These are phyloP conservation scores for Mucor velutinosus DNA, from an alignment of 371 early-diverging fungal genomes.

Conservation along the genomic window DNA sequence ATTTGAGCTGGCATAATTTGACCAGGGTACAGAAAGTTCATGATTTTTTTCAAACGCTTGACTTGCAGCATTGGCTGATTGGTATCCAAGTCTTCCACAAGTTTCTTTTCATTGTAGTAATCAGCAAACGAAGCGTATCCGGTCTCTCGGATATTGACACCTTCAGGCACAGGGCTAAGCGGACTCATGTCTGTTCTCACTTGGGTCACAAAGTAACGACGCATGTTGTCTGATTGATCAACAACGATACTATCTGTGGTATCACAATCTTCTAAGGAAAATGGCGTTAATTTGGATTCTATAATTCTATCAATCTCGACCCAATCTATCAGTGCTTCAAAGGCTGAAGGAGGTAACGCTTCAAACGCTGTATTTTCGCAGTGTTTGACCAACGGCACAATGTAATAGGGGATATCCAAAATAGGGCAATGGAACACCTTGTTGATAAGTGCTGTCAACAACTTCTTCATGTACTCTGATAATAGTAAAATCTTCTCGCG, in stretches of 20 bases:
- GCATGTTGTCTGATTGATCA: constrained; percentile 54
- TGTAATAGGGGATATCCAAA: constrained; percentile 55
- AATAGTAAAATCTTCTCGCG: constrained; percentile 38
- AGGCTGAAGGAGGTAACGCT: neutral
- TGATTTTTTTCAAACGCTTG: constrained; percentile 38
- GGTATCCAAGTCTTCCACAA: constrained; percentile 15
- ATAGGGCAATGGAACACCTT: constrained; percentile 56
- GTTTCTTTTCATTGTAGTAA: constrained; percentile 47
- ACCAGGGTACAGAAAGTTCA: constrained; percentile 57
- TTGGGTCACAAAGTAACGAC: constrained; percentile 60
- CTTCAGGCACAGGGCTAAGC: constrained; percentile 31
- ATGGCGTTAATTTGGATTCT: constrained; percentile 9
- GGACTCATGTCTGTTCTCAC: constrained; percentile 51
- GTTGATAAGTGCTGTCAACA: constrained; percentile 54
- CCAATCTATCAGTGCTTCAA: constrained; percentile 60
- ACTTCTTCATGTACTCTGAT: constrained; percentile 53
- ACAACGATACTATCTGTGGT: constrained; percentile 51
- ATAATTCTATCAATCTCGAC: constrained; percentile 36
- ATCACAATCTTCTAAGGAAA: constrained; percentile 9
- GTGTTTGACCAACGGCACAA: constrained; percentile 52
- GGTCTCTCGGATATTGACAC: constrained; percentile 33
- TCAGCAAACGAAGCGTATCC: constrained; percentile 50
- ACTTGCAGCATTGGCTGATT: constrained; percentile 60
- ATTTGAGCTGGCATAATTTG: constrained; percentile 20
- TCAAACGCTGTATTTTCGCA: constrained; percentile 13